Conservation (phyloP, 352 stramenopile genomes). For the Aphanomyces stellatus region DNA sequence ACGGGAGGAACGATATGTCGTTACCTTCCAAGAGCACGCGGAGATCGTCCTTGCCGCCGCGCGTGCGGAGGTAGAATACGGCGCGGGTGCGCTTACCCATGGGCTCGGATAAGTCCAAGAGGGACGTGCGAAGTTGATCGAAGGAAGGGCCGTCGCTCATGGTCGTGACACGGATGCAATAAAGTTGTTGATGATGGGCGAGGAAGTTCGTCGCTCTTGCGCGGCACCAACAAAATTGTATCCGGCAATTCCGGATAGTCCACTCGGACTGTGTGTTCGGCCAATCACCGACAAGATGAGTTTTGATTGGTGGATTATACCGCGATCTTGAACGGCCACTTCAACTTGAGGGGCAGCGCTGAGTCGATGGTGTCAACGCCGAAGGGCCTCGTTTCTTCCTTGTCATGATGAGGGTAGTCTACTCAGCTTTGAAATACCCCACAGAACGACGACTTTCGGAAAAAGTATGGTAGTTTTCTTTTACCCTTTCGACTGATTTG, state of each 20-base stretch:
- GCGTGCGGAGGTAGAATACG: slow-evolving; percentile 87
- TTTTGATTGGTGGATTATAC: neutral
- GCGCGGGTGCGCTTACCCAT: slow-evolving; percentile 87
- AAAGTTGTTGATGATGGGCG: too few relatives aligned
- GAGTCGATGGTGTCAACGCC: too few relatives aligned
- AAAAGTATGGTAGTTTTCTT: too few relatives aligned
- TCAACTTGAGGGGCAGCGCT: too few relatives aligned
- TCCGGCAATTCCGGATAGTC: neutral
- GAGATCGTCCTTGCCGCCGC: slow-evolving; percentile 66
- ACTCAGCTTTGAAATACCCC: too few relatives aligned
- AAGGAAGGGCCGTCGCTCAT: slow-evolving; percentile 35
- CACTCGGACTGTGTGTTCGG: neutral
- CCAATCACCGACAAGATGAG: neutral
- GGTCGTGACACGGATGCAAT: too few relatives aligned
- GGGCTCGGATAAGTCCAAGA: slow-evolving; percentile 77
- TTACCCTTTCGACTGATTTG: too few relatives aligned
- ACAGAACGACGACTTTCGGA: too few relatives aligned
- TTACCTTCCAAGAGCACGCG: slow-evolving; percentile 52
- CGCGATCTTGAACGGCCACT: too few relatives aligned
- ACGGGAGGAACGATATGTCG: too few relatives aligned
- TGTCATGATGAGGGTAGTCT: too few relatives aligned
- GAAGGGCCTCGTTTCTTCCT: too few relatives aligned
- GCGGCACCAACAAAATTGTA: neutral
- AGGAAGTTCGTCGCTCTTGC: neutral
- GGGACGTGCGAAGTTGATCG: slow-evolving; percentile 40